These are phyloP conservation scores for Cryphonectria naterciae DNA, from an alignment of 2,329 filamentous ascomycete species.

Conservation along the genomic window DNA sequence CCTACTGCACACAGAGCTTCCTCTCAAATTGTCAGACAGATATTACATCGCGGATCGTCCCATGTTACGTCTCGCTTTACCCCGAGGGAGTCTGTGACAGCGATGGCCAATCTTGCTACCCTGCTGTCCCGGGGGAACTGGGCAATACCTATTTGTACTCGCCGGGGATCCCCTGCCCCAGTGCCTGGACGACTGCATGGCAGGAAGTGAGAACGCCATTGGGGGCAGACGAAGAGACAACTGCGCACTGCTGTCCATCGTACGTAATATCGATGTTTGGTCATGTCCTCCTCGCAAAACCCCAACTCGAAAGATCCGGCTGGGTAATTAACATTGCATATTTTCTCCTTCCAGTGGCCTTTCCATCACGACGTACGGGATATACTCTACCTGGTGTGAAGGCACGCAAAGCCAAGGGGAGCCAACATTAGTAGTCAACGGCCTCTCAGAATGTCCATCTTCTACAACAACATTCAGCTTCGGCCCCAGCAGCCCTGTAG, in stretches of 20 bases:
- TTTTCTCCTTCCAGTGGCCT: conserved; percentile 9
- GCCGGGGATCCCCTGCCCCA: conserved; percentile 20
- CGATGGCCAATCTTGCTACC: conserved; percentile 24
- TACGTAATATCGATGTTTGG: conserved; percentile 2
- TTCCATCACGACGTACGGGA: conserved; percentile 20
- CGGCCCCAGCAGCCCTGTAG: conserved; percentile 6
- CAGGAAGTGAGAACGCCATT: conserved; percentile 20
- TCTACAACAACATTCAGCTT: conserved; percentile 22
- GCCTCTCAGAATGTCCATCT: conserved; percentile 24
- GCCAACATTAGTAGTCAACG: conserved; percentile 23
- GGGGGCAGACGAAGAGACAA: conserved; percentile 21
- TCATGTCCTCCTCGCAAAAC: background rate
- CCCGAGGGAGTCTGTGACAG: conserved; percentile 17
- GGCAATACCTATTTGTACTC: conserved; percentile 26
- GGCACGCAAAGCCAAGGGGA: conserved; percentile 19
- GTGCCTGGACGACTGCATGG: conserved; percentile 24
- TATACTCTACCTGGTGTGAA: conserved; percentile 27
- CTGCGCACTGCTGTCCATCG: conserved; percentile 27
- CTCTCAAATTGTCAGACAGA: conserved; percentile 25
- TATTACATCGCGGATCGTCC: conserved; percentile 7
- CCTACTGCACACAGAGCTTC: conserved; percentile 24
- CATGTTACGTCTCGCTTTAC: conserved; percentile 23
- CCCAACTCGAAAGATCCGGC: background rate
- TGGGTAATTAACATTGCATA: background rate
- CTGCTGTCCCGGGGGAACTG: conserved; percentile 11